Base-by-base conservation (phyloP, 345 rosid species). In the Geranium rotundifolium region DNA sequence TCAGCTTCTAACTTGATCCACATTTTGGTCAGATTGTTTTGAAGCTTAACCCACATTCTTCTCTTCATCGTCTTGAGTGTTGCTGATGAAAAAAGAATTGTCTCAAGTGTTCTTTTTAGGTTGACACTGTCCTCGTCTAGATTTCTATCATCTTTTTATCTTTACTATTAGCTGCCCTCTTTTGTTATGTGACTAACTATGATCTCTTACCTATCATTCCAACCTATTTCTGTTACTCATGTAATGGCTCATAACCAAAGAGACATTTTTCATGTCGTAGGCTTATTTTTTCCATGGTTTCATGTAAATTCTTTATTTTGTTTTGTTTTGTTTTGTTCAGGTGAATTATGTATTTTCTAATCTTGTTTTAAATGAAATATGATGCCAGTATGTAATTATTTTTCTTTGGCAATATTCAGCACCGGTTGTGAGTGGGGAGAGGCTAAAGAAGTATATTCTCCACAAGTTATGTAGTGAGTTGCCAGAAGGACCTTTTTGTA, bases 401-500 rank as follows among this genome's bases (percentile, higher is more conserved):
- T 29, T 34, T 29, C 49, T 63, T 61, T 57, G 30, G 18, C 72
- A 67, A 29, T 27, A 54, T 69, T 63, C 81, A 92, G 99, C 99
- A 78, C 95, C 81, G 62, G 88, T 82, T 55, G 81, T 92, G 71
- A 80, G 81, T 57, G 93, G 84, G 60, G 96, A 86, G 72, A 74
- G 91, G 69, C 79, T 93, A 63, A 90, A 80, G 83, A 93, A 76
- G 81, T 89, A 86, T 74, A 72, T 89, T 68, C 77, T 78, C 56
- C 88, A 81, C 71, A 93, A 89, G 72, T 80, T 93, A 71, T 68
- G 74, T 75, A 84, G 69, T 19, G 90, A 87, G 68, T 73, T 83
- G 67, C 87, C 95, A 0, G 91, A 87, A 59, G 99, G 96, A 41
- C 90, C 96, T 1, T 86, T 82, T 65, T 83, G 84, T 71, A 79